Evolutionary conservation across 306 rosid genomes (phyloP).

Genomic region (Myrica gale): DNA sequence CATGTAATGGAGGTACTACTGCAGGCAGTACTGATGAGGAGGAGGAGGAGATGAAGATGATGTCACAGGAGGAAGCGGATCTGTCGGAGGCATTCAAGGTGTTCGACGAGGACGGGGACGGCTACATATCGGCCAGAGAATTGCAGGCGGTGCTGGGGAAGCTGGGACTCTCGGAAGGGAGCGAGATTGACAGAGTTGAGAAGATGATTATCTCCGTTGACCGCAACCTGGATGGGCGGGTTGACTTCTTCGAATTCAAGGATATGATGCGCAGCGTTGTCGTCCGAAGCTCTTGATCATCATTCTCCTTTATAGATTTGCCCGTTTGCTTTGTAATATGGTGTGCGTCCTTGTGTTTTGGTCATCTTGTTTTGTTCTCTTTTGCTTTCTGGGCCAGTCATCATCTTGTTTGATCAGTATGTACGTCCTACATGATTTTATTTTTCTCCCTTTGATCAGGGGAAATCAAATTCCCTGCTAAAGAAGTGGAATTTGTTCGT

Average conservation of each 20-base stretch:
- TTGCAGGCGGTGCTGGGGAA: conserved; percentile 66
- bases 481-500: too few relatives aligned
- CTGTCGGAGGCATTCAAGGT: conserved; percentile 86
- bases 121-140: conserved; percentile 74
- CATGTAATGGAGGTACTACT: background rate
- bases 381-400: too few relatives aligned
- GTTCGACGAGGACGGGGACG: conserved; percentile 82
- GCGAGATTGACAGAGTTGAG: conserved; percentile 55
- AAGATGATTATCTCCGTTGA: conserved; percentile 75
- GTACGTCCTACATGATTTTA: too few relatives aligned
- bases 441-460: background rate
- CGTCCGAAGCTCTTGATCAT: conserved; percentile 25
- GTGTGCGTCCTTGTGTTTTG: too few relatives aligned
- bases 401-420: background rate
- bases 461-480: too few relatives aligned
- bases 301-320: background rate
- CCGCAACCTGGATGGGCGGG: conserved; percentile 69
- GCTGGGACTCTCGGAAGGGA: conserved; percentile 66
- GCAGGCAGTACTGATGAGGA: background rate
- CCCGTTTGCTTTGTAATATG: background rate
- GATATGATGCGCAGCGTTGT: conserved; percentile 71
- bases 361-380: too few relatives aligned
- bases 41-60: background rate
- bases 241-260: conserved; percentile 79
- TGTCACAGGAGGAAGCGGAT: conserved; percentile 52